Conservation (phyloP, 2,329 filamentous ascomycete genomes). For the Beauveria asiatica region DNA sequence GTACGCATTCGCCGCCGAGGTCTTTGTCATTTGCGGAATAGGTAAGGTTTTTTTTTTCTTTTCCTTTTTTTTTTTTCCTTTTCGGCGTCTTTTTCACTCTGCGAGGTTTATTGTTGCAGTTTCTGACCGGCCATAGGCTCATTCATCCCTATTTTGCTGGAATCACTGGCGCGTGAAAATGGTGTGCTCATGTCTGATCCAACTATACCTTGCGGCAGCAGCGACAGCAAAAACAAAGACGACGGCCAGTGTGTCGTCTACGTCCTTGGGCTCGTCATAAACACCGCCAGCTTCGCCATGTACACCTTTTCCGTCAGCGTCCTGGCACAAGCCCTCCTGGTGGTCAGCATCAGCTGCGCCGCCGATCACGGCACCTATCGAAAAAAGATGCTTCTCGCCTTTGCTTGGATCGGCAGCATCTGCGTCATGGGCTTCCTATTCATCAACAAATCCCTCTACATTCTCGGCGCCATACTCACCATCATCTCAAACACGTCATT, state of each 20-base stretch:
- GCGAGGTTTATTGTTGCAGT: neutral
- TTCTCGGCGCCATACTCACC: conserved; percentile 74
- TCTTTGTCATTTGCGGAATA: conserved; percentile 75
- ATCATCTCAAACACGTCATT: conserved; percentile 91
- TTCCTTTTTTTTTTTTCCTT: neutral
- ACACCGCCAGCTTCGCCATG: conserved; percentile 96
- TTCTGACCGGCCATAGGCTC: conserved; percentile 48
- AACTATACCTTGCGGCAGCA: conserved; percentile 63
- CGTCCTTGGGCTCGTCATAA: conserved; percentile 76
- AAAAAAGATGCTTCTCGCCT: conserved; percentile 78
- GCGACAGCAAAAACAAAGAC: conserved; percentile 43
- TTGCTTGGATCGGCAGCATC: conserved; percentile 72
- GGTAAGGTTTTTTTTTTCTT: conserved; percentile 44
- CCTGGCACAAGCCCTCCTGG: conserved; percentile 76
- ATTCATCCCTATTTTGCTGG: conserved; percentile 91
- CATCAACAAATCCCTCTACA: conserved; percentile 64
- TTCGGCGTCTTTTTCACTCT: no score
- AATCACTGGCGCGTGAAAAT: conserved; percentile 86
- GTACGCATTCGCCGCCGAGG: conserved; percentile 93
- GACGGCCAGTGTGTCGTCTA: conserved; percentile 72
- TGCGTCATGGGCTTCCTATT: conserved; percentile 85
- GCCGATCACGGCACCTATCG: conserved; percentile 90
- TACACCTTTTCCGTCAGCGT: conserved; percentile 96
- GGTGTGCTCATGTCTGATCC: conserved; percentile 77
- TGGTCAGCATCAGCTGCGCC: conserved; percentile 92